Percentiles rank a stretch among this genome's conserved stretches.
phyloP scores from a whole-genome alignment of 768 basidiomycete genomes.

The Agaricus blazei region DNA sequence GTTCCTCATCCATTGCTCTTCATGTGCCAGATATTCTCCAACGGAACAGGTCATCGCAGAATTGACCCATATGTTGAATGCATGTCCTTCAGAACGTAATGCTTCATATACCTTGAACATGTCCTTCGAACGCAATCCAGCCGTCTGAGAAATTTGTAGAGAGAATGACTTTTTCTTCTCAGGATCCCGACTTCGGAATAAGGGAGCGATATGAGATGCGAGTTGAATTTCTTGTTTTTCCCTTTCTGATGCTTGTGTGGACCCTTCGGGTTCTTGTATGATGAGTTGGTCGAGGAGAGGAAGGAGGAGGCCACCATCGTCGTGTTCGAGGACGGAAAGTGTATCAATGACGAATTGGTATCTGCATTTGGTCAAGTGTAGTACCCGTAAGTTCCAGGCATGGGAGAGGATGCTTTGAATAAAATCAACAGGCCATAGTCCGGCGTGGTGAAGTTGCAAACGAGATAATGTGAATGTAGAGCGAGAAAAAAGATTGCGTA shows the following conservation, averaged over 20 bases:
- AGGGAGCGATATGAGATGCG: not conserved
- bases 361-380: constrained; percentile 2
- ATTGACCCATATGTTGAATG: constrained; percentile 3
- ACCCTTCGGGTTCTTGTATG: constrained; percentile 1
- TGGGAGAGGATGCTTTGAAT: not conserved
- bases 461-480: not conserved
- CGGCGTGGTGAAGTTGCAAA: not conserved
- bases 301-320: not conserved
- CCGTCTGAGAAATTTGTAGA: not conserved
- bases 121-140: not conserved
- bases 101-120: not conserved
- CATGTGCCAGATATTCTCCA: not conserved
- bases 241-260: not conserved
- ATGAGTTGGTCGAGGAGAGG: not conserved
- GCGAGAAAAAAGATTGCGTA: not conserved
- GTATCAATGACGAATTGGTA: not conserved
- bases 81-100: not conserved
- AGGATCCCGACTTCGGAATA: not conserved
- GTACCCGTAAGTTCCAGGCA: not conserved
- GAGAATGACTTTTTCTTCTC: not conserved
- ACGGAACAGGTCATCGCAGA: not conserved
- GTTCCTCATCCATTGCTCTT: not conserved
- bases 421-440: not conserved
- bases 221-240: not conserved
- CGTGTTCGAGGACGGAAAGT: not conserved